Evolutionary conservation across 305 asterid species (phyloP).

Genomic region (Caryopteris hybrid): DNA sequence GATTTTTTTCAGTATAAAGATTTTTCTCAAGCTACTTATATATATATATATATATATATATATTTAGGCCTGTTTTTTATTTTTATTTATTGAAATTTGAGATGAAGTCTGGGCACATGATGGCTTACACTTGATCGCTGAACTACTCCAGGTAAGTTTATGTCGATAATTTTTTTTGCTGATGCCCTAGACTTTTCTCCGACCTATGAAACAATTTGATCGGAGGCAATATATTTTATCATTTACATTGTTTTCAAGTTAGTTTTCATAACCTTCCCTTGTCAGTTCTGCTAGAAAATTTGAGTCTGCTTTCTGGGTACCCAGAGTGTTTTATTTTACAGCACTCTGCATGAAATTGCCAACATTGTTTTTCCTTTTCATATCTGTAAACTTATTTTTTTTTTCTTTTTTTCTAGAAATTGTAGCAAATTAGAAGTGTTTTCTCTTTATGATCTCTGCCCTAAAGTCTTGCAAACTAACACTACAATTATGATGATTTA

Average conservation of each 20-base stretch:
- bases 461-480: background rate
- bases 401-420: background rate
- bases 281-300: background rate
- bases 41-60: background rate
- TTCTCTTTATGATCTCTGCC: background rate
- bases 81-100: constrained; percentile 8
- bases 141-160: constrained; percentile 81
- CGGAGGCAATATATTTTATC: background rate
- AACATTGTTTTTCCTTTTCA: background rate
- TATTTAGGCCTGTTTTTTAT: background rate
- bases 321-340: background rate
- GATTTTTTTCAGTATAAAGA: background rate
- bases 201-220: background rate
- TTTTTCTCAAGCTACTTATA: background rate
- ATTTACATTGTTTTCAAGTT: background rate
- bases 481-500: background rate
- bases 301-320: background rate
- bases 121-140: constrained; percentile 93
- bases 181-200: constrained; percentile 55
- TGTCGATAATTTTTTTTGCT: constrained; percentile 50
- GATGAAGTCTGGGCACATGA: constrained; percentile 54
- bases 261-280: background rate
- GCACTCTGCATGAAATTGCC: background rate
- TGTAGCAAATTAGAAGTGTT: background rate
- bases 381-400: background rate